Evolutionary conservation across 2,329 filamentous ascomycete species (phyloP), one percentile per base, ranked within the genome.

Genomic region (Fusarium sp.): DNA sequence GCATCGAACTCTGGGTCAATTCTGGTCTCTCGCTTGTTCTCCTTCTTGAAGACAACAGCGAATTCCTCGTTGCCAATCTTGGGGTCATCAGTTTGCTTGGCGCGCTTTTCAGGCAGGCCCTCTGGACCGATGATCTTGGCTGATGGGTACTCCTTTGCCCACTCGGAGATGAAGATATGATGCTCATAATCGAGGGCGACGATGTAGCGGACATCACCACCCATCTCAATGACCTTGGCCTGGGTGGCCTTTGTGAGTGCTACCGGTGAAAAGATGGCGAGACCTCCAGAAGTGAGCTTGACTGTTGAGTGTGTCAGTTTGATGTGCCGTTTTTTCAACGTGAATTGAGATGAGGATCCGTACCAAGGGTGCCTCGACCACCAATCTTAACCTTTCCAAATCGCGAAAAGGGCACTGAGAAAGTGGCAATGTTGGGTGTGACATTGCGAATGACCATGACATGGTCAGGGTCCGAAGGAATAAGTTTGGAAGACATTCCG

Each of bases 201-300:
- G 70, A 99, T 90, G 84, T 98, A 98, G 71, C 86, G 87, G 52
- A 97, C 88, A 41, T 88, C 85, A 50, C 90, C 89, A 65, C 89
- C 89, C 58, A 93, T 82, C 34, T 88, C 83, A 56, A 85, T 81
- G 52, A 92, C 83, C 77, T 91, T 89, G 71, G 83, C 78, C 65
- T 85, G 88, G 38, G 94, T 89, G 60, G 91, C 88, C 4, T 90
- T 86, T 4, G 94, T 98, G 57, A 97, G 86, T 15, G 91, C 92
- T 20, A 96, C 92, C 18, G 96, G 96, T 1, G 94, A 97, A 86
- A 97, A 97, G 78, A 97, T 90, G 70, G 93, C 92, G 40, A 98
- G 88, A 45, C 87, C 83, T 58, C 94, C 94, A 11, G 89, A 90
- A 60, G 88, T 86, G 72, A 99, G 88, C 72, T 90, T 91, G 62